phyloP scores from a whole-genome alignment of 495 filamentous ascomycete genomes.

The Corynascus novoguineensis region DNA sequence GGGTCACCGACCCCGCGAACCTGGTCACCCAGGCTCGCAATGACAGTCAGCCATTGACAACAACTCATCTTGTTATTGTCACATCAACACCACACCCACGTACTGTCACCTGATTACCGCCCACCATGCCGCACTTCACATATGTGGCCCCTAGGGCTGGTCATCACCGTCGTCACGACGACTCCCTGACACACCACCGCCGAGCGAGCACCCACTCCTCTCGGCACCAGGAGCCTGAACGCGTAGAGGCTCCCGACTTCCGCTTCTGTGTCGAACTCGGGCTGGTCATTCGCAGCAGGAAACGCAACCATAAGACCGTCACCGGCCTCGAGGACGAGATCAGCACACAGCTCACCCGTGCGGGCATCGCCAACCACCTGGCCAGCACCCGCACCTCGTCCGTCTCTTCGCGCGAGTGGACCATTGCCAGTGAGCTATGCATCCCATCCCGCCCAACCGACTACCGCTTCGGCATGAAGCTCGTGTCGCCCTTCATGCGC shows the following conservation, averaged over 20 bases:
- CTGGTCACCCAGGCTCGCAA: background rate
- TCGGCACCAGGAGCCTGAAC: background rate
- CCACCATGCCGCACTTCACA: constrained; percentile 8
- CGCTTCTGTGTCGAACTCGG: constrained; percentile 27
- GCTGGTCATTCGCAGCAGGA: constrained; percentile 27
- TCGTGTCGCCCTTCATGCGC: constrained; percentile 26
- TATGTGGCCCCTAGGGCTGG: background rate
- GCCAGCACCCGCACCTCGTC: background rate
- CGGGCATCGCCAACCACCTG: constrained; percentile 21
- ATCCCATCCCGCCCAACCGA: constrained; percentile 20
- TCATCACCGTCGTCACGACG: background rate
- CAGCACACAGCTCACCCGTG: constrained; percentile 14
- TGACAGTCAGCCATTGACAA: background rate
- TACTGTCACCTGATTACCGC: background rate
- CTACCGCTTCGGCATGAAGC: constrained; percentile 26
- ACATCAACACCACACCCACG: background rate
- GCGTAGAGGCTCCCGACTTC: constrained; percentile 20
- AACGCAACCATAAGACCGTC: constrained; percentile 17
- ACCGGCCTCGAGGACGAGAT: constrained; percentile 23
- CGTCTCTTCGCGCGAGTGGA: constrained; percentile 21
- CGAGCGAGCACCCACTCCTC: background rate
- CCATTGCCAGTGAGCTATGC: constrained; percentile 19
- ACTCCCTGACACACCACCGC: background rate
- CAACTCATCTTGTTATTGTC: background rate
- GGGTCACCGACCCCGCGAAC: background rate